Conservation (phyloP, 352 stramenopile species). For the Phytophthora quininea region DNA sequence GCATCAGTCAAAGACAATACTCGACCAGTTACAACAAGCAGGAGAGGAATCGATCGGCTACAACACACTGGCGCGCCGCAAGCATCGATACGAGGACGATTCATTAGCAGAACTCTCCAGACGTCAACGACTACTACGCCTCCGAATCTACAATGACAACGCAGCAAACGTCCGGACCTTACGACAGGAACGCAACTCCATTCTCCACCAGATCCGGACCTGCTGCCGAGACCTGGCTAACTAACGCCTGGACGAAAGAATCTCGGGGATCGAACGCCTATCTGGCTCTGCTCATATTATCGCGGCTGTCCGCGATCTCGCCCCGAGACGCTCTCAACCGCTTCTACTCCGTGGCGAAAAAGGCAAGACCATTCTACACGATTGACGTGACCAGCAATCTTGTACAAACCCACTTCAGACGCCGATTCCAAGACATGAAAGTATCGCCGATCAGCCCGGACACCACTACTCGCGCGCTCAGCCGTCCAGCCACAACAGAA, state of each 20-base stretch:
- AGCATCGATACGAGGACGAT: background rate
- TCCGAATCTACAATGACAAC: background rate
- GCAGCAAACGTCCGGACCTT: background rate
- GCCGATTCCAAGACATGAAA: background rate
- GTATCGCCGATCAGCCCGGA: background rate
- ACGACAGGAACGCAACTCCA: background rate
- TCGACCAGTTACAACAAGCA: no score
- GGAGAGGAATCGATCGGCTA: no score
- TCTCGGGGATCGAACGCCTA: background rate
- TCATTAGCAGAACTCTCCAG: background rate
- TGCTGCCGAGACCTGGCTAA: background rate
- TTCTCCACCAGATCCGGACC: constrained; percentile 2
- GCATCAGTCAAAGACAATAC: no score
- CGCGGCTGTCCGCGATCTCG: background rate
- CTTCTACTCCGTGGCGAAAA: constrained; percentile 4
- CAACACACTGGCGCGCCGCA: background rate
- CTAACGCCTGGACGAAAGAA: background rate
- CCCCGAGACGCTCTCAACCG: background rate
- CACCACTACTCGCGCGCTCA: background rate
- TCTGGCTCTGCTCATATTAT: background rate
- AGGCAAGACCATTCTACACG: background rate
- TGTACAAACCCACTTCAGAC: background rate
- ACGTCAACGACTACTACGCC: background rate
- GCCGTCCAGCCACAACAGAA: background rate
- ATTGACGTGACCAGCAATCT: background rate